Percentiles rank a stretch among this genome's conserved stretches.
Evolutionary conservation across 805 yeast species (phyloP).

Genomic region (Teunomyces stri): DNA sequence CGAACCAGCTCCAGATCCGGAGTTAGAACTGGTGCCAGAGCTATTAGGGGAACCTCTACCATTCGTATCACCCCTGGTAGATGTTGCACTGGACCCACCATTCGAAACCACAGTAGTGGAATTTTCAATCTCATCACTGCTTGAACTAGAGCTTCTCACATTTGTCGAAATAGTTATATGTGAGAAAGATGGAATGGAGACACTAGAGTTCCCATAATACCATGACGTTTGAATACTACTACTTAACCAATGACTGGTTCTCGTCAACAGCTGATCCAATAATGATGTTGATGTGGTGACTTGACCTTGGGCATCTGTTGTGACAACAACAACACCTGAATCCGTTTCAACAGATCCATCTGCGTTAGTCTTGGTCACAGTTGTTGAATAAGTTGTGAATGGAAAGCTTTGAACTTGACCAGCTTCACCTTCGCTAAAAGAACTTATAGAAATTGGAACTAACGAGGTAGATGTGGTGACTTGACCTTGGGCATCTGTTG

Average conservation of each 20-base stretch:
- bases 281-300: no score
- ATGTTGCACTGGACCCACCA: neutral
- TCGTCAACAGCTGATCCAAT: no score
- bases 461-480: neutral
- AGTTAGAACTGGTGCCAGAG: neutral
- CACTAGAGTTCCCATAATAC: no score
- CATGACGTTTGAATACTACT: no score
- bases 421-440: no score
- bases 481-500: neutral
- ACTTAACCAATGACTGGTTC: no score
- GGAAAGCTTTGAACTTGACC: neutral
- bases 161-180: constrained; percentile 1
- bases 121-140: neutral
- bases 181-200: no score
- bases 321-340: no score
- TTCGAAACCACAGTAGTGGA: no score
- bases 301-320: no score
- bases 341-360: constrained; percentile 3
- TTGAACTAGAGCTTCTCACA: neutral
- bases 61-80: neutral
- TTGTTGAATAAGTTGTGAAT: constrained; percentile 6
- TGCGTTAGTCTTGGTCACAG: constrained; percentile 2
- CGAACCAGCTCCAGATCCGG: constrained; percentile 4
- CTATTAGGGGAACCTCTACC: neutral
- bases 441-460: neutral